Evolutionary conservation across 768 basidiomycete genomes (phyloP).

Genomic region (Gloeophyllum trabeum): DNA sequence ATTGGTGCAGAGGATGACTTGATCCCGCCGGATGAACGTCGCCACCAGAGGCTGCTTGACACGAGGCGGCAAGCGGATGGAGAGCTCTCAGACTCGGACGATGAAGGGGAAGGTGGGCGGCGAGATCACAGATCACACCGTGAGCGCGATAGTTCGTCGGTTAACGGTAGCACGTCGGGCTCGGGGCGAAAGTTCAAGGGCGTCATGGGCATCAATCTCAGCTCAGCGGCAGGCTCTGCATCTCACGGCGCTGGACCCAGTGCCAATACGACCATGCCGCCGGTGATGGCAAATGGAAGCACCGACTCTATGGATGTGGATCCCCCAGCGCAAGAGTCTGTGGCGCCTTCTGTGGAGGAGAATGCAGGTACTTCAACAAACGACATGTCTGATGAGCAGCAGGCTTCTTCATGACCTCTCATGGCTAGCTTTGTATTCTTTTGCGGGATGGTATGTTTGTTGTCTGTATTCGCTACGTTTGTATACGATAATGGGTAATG

Average conservation of each 20-base stretch:
- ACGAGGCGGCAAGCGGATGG: conserved; percentile 73
- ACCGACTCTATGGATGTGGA: conserved; percentile 3
- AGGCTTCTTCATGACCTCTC: too few relatives aligned
- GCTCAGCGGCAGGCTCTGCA: conserved; percentile 17
- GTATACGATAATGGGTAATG: too few relatives aligned
- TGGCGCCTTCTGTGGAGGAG: too few relatives aligned
- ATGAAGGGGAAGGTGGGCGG: conserved; percentile 87
- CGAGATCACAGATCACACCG: conserved; percentile 50
- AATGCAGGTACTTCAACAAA: too few relatives aligned
- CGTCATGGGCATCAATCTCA: conserved; percentile 45
- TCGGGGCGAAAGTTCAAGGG: conserved; percentile 33
- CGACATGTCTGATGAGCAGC: too few relatives aligned
- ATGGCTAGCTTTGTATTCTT: too few relatives aligned
- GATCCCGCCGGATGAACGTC: conserved; percentile 63
- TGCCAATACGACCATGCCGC: conserved; percentile 28
- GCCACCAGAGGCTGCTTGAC: conserved; percentile 71
- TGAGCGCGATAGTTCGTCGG: not conserved
- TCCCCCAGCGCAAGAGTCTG: too few relatives aligned
- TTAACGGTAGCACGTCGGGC: not conserved
- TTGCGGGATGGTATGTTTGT: too few relatives aligned
- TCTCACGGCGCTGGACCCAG: conserved; percentile 73
- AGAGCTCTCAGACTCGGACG: conserved; percentile 94
- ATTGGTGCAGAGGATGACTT: conserved; percentile 76
- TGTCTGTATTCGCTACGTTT: too few relatives aligned
- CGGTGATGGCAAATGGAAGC: conserved; percentile 3